Conservation (phyloP, 257 asterid species). For the Knoxia roxburghii region DNA sequence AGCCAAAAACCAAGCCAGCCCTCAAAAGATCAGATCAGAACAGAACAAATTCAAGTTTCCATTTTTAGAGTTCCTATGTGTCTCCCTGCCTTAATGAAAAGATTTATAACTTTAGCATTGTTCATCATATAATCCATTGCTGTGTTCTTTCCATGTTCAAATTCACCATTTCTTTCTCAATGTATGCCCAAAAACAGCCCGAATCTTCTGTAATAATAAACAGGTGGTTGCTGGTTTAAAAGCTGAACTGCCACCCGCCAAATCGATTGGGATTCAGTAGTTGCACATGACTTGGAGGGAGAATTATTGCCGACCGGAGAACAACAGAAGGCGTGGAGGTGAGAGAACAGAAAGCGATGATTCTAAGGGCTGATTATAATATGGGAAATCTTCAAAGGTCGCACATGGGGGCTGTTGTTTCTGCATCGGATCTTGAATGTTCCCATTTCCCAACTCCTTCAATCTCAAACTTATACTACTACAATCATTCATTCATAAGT, state of each 20-base stretch:
- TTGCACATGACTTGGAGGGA: conserved; percentile 11
- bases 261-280: not conserved
- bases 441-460: conserved; percentile 14
- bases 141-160: not conserved
- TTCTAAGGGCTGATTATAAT: conserved; percentile 15
- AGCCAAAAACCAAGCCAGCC: not conserved
- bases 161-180: not conserved
- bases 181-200: not conserved
- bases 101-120: no score
- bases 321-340: conserved; percentile 15
- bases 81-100: no score
- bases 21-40: not conserved
- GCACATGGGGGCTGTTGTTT: conserved; percentile 54
- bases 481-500: no score
- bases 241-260: conserved; percentile 1
- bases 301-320: conserved; percentile 55
- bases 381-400: not conserved
- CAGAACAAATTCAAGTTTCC: not conserved
- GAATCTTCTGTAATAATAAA: no score
- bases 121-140: no score
- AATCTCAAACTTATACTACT: not conserved
- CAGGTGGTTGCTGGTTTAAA: not conserved
- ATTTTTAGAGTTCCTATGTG: no score
- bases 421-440: conserved; percentile 32
- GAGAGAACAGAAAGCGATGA: conserved; percentile 16